phyloP scores from a whole-genome alignment of 2,329 filamentous ascomycete species.

The Cladophialophora bantiana region DNA sequence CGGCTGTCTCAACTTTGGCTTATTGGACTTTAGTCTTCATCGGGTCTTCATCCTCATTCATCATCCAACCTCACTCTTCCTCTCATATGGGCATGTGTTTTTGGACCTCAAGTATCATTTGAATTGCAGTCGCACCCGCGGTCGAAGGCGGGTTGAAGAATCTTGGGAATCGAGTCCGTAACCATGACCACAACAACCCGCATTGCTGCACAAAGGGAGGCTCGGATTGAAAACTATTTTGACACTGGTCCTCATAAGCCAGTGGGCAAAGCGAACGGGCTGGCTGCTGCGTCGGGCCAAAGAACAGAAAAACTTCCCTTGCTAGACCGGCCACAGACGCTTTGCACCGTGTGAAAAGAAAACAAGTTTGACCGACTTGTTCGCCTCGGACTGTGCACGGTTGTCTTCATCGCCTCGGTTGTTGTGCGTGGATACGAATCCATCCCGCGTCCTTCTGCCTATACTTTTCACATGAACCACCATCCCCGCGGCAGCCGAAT shows the following conservation, averaged over 20 bases:
- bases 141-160: slow-evolving; percentile 4
- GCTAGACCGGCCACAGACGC: slow-evolving; percentile 30
- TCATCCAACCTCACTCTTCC: neutral
- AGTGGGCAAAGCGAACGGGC: slow-evolving; percentile 27
- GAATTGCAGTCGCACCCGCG: neutral
- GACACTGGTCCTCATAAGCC: slow-evolving; percentile 22
- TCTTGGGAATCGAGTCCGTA: neutral
- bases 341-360: slow-evolving; percentile 10
- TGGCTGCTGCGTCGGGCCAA: slow-evolving; percentile 24
- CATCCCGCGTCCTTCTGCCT: slow-evolving; percentile 3
- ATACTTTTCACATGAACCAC: slow-evolving; percentile 10
- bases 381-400: slow-evolving; percentile 32
- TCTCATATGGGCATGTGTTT: neutral
- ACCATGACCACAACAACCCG: slow-evolving; percentile 19
- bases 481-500: slow-evolving; percentile 20
- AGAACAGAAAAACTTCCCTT: slow-evolving; percentile 8
- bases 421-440: slow-evolving; percentile 17
- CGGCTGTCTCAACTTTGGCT: slow-evolving; percentile 40
- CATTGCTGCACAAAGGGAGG: slow-evolving; percentile 25
- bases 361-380: slow-evolving; percentile 8
- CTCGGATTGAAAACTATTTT: slow-evolving; percentile 39
- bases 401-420: slow-evolving; percentile 33
- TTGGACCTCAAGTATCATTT: too few relatives aligned
- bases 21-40: slow-evolving; percentile 37
- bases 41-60: slow-evolving; percentile 23